A percentile compares a stretch with the other conserved stretches of the same genome.
Conservation (phyloP, 2,329 filamentous ascomycete genomes). For the Cercospora sp. region DNA sequence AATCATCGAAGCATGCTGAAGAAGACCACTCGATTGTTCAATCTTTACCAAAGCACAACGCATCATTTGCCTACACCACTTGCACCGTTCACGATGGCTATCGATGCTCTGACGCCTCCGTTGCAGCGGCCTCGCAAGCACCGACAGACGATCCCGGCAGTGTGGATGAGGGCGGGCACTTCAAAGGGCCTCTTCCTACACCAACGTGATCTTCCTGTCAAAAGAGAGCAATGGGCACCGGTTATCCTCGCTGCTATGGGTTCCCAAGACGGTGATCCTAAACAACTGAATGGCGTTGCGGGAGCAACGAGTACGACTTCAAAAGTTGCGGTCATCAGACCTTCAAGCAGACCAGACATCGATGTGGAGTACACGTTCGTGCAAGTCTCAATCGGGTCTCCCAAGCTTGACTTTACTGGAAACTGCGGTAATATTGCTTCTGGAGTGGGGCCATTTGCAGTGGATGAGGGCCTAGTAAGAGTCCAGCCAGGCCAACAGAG, state of each 20-base stretch:
- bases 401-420: slow-evolving; percentile 28
- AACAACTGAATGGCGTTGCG: slow-evolving; percentile 30
- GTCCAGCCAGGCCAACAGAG: slow-evolving; percentile 21
- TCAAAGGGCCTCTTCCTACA: slow-evolving; percentile 46
- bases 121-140: slow-evolving; percentile 3
- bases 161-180: slow-evolving; percentile 44
- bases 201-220: slow-evolving; percentile 36
- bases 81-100: slow-evolving; percentile 12
- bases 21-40: slow-evolving; percentile 1
- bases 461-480: slow-evolving; percentile 28
- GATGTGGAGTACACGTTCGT: slow-evolving; percentile 32
- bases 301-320: slow-evolving; percentile 32
- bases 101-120: background rate
- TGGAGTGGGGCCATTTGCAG: slow-evolving; percentile 30
- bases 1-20: slow-evolving; percentile 7
- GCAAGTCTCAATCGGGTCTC: slow-evolving; percentile 25
- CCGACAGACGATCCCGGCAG: slow-evolving; percentile 34
- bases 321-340: slow-evolving; percentile 28
- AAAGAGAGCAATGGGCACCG: slow-evolving; percentile 32
- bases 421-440: slow-evolving; percentile 32
- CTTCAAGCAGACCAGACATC: slow-evolving; percentile 21
- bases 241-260: slow-evolving; percentile 40
- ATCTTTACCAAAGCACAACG: background rate
- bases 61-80: background rate
- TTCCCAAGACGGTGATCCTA: slow-evolving; percentile 32